These are phyloP conservation scores for Irpex sp. DNA, from an alignment of 1,284 basidiomycete species.

Conservation along the genomic window DNA sequence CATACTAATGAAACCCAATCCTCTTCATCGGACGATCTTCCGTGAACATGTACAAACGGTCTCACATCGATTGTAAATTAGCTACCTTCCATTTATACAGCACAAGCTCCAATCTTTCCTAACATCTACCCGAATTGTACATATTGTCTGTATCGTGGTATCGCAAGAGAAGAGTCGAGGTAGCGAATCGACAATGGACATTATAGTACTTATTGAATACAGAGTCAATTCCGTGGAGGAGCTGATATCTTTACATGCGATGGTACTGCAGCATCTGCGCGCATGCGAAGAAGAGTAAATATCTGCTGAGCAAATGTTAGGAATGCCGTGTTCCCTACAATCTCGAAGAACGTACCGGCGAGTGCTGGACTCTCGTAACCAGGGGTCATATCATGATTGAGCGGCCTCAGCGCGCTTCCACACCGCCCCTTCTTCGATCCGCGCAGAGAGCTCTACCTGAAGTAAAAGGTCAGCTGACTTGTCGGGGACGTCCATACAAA, in stretches of 20 bases:
- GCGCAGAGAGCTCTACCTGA: not conserved
- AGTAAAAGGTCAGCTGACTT: not conserved
- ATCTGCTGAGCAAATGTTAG: not conserved
- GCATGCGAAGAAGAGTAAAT: not conserved
- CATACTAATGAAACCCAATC: too few relatives aligned
- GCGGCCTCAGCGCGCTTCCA: not conserved
- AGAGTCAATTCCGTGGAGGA: too few relatives aligned
- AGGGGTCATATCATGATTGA: not conserved
- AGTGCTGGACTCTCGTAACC: not conserved
- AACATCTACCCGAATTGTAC: not conserved
- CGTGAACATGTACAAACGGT: too few relatives aligned
- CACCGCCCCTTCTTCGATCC: not conserved
- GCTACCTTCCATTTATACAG: too few relatives aligned
- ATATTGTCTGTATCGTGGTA: not conserved
- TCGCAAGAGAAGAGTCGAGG: too few relatives aligned
- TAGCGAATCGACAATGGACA: too few relatives aligned
- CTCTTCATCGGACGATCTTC: too few relatives aligned
- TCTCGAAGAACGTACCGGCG: not conserved
- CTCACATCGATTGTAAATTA: too few relatives aligned
- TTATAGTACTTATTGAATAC: too few relatives aligned
- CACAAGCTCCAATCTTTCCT: not conserved
- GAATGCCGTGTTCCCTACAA: not conserved
- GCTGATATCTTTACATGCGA: too few relatives aligned
- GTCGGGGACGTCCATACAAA: not conserved
- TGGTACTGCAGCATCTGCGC: not conserved